Percentiles rank a stretch among this genome's conserved stretches.
These are phyloP conservation scores for Ambrosiella xylebori DNA, from an alignment of 2,329 filamentous ascomycete species.

Conservation along the genomic window DNA sequence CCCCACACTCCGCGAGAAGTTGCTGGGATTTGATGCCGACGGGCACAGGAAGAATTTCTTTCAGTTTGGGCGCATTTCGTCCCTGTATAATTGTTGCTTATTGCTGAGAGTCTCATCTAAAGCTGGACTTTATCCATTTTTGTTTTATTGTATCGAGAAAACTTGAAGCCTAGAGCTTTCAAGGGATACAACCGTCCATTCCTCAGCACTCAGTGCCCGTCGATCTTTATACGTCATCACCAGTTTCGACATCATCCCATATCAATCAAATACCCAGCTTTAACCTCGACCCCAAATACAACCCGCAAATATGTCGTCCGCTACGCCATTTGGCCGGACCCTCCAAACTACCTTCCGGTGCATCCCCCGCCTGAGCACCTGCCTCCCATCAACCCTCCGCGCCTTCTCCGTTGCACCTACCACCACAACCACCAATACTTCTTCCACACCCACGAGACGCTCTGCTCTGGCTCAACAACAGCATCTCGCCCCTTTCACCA, in stretches of 20 bases:
- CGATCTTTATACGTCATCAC: background rate
- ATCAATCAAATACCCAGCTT: background rate
- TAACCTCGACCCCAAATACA: background rate
- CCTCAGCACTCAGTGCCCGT: background rate
- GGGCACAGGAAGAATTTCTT: background rate
- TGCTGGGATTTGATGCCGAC: background rate
- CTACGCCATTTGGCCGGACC: constrained; percentile 24
- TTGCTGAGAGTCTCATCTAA: background rate
- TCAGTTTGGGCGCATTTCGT: background rate
- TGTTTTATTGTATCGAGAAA: background rate
- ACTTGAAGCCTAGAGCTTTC: background rate
- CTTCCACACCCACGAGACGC: background rate
- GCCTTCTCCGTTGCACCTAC: constrained; percentile 5
- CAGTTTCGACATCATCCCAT: background rate
- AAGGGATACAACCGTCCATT: background rate
- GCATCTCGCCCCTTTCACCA: constrained; percentile 7
- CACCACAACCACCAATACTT: background rate
- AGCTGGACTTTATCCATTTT: background rate
- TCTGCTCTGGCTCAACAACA: constrained; percentile 2
- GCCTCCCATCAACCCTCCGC: constrained; percentile 1
- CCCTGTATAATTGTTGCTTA: background rate
- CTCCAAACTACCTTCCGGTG: constrained; percentile 22
- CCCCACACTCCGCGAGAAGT: background rate
- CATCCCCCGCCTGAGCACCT: constrained; percentile 14
- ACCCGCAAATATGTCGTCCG: constrained; percentile 20